Evolutionary conservation across 140 eudicot species (phyloP).

Genomic region (Anethum foeniculum): DNA sequence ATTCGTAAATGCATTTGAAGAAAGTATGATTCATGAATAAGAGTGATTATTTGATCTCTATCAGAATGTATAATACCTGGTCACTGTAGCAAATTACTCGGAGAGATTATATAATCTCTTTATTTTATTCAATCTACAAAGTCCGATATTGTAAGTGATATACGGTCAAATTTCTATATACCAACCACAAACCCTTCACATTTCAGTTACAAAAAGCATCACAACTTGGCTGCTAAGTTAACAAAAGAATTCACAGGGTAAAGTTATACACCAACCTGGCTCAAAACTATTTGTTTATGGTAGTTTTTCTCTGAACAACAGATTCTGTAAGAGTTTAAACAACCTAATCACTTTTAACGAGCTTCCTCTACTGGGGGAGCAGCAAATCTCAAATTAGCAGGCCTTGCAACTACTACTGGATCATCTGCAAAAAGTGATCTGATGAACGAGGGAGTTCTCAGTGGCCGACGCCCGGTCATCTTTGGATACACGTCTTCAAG

Average conservation of each 20-base stretch:
- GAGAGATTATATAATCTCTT: no score
- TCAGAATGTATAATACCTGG: no score
- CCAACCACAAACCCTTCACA: neutral
- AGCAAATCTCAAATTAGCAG: constrained; percentile 80
- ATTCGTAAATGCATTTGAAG: no score
- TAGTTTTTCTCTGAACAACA: neutral
- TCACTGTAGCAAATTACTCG: no score
- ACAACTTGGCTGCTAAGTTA: neutral
- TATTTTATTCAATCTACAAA: neutral
- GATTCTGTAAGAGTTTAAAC: neutral
- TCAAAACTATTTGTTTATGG: neutral
- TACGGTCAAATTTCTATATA: neutral
- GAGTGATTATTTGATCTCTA: no score
- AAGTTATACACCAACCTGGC: neutral
- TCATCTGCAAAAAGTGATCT: constrained; percentile 74
- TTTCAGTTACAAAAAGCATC: neutral
- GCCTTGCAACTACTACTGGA: constrained; percentile 72
- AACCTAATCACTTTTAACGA: constrained; percentile 28
- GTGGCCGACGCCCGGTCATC: constrained; percentile 87
- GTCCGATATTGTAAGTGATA: neutral
- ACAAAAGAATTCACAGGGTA: neutral
- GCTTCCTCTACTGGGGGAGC: constrained; percentile 67
- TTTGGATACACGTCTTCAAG: constrained; percentile 89
- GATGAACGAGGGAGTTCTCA: constrained; percentile 72
- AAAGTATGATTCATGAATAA: no score